Evolutionary conservation across 2,329 filamentous ascomycete genomes (phyloP).

Genomic region (Colletotrichum australisinense): DNA sequence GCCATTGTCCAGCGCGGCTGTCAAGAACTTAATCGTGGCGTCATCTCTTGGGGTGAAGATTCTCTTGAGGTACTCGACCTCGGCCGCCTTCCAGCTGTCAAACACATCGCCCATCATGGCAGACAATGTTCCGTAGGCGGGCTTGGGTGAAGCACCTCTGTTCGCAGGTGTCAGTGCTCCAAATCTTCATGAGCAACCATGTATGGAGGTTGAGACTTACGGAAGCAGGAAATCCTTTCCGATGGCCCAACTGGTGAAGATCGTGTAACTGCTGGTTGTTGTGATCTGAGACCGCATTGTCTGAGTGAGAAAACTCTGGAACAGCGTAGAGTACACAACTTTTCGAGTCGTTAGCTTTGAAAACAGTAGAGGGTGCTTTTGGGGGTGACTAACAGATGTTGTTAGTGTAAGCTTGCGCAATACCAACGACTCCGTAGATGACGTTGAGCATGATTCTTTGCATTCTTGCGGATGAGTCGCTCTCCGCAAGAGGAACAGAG

Average conservation of each 20-base stretch:
- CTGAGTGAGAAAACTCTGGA: not conserved
- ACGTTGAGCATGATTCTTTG: constrained; percentile 14
- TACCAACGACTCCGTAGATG: constrained; percentile 1
- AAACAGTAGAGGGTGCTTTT: too few relatives aligned
- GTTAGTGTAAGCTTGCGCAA: constrained; percentile 9
- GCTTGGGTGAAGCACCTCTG: not conserved
- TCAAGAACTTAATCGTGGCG: not conserved
- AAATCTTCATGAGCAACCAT: too few relatives aligned
- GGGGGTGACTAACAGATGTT: not conserved
- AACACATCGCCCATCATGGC: constrained; percentile 14
- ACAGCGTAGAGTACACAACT: not conserved
- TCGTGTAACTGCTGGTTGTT: constrained; percentile 1
- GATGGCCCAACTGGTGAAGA: constrained; percentile 20
- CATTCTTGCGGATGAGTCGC: too few relatives aligned
- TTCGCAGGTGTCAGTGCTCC: too few relatives aligned
- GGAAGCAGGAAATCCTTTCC: constrained; percentile 22
- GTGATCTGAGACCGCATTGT: constrained; percentile 6
- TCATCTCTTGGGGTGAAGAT: constrained; percentile 3
- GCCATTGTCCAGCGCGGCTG: constrained; percentile 11
- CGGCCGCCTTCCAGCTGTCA: constrained; percentile 12
- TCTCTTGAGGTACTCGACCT: not conserved
- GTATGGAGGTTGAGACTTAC: not conserved
- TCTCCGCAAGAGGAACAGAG: not conserved
- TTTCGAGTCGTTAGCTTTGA: not conserved
- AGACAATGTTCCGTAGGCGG: not conserved